Evolutionary conservation across 768 basidiomycete species (phyloP), one percentile per base, ranked within the genome.

Genomic region (Sarcodon sp.): DNA sequence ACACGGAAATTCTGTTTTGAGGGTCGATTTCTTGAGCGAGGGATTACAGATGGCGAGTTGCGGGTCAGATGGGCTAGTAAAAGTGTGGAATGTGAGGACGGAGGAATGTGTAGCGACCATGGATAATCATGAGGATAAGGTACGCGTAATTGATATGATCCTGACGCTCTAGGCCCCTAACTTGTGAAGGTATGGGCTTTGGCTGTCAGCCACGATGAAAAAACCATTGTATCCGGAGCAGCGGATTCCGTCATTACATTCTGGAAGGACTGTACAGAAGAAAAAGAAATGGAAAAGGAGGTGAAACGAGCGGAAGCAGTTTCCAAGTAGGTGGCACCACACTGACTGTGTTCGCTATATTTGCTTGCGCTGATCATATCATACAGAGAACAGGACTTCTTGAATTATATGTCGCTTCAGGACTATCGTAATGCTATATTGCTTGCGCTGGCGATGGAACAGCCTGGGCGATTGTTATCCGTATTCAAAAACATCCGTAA

Each of bases 111-210:
- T 78, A 6, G 69, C 80, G 13, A 98, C 94, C 5, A 68, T 99
- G 63, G 96, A 99, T 63, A 94, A 94, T 58, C 96, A 99, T 57
- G 90, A 96, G 62, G 94, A 97, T 53, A 98, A 97, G 75, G 93
- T 87, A 51, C 15, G 80, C 57, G 6, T 36, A 6, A 15, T 35
- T 34, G 6, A 15, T 13, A 12, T 11, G 32, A n/a, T 16, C 27
- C 9, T 15, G 10, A 12, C 21, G 41, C 31, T 48, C 33, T 39
- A 36, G 15, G 36, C 36, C 15, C 48, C 38, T 39, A 47, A 16
- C 41, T 44, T 33, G 38, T 33, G n/a, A 4, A 97, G 94, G 81
- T 99, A n/a, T 99, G 96, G 96, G 92, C 93, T 1, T 72, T 98
- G 10, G 80, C 90, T 7, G 67, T 96, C 43, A 85, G 81, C 57